Evolutionary conservation across 305 asterid genomes (phyloP).

Genomic region (Euphrasia arctica): DNA sequence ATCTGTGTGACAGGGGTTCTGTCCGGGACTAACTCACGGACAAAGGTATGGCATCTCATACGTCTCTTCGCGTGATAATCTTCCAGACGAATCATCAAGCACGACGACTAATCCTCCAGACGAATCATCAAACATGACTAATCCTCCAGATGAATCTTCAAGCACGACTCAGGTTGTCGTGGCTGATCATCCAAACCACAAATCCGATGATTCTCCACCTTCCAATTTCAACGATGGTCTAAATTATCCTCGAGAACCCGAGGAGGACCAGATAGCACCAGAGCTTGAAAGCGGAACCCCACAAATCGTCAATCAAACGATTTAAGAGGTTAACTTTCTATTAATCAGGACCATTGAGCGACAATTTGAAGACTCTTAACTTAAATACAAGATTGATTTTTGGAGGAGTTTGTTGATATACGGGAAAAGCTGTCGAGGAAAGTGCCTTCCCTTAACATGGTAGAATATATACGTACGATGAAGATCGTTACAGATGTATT

Average conservation of each 20-base stretch:
- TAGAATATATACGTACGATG: not conserved
- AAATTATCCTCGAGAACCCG: constrained; percentile 26
- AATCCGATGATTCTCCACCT: constrained; percentile 28
- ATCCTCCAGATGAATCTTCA: too few species aligned
- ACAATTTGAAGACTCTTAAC: constrained; percentile 27
- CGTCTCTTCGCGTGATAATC: constrained; percentile 34
- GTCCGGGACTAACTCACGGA: constrained; percentile 76
- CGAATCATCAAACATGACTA: constrained; percentile 34
- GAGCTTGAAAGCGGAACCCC: constrained; percentile 28
- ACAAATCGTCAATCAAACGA: constrained; percentile 27
- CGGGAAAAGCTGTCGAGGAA: constrained; percentile 18
- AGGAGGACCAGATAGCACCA: constrained; percentile 30
- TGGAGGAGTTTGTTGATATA: constrained; percentile 11
- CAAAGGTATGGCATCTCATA: constrained; percentile 80
- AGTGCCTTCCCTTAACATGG: constrained; percentile 11
- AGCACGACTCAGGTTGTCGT: constrained; percentile 29
- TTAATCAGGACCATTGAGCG: not conserved
- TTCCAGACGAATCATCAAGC: constrained; percentile 42
- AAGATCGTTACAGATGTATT: constrained; percentile 7
- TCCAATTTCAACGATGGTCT: constrained; percentile 33
- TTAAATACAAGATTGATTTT: constrained; percentile 2
- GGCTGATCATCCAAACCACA: constrained; percentile 35
- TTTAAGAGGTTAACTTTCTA: constrained; percentile 15
- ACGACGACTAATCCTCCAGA: constrained; percentile 14
- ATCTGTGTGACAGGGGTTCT: constrained; percentile 61